Conservation (phyloP, 164 flowering plant species). For the Magnolia kwangsiensis region DNA sequence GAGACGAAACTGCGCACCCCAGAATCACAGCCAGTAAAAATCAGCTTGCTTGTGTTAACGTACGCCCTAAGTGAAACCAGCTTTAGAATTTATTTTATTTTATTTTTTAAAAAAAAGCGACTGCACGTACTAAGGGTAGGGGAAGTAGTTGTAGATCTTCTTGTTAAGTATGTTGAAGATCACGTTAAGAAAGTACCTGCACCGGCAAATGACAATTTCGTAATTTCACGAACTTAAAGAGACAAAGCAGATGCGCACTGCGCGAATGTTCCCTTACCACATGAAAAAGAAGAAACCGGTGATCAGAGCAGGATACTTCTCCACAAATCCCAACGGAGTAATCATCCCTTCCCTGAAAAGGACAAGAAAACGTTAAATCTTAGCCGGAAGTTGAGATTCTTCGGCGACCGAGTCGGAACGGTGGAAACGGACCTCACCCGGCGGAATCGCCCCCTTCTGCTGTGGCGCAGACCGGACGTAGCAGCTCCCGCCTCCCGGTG, state of each 20-base stretch:
- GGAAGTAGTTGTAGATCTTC: conserved; percentile 98
- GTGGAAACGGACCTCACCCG: conserved; percentile 89
- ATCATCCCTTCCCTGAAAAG: conserved; percentile 51
- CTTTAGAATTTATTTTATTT: not conserved
- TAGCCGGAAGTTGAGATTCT: conserved; percentile 15
- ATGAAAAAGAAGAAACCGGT: conserved; percentile 98
- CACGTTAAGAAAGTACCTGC: conserved; percentile 93
- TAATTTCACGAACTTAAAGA: not conserved
- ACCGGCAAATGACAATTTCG: not conserved
- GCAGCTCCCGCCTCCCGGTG: conserved; percentile 24
- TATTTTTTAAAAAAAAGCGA: not conserved
- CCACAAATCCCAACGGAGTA: conserved; percentile 57
- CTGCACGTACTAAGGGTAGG: conserved; percentile 84
- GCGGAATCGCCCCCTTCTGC: conserved; percentile 71
- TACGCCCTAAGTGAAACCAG: not conserved
- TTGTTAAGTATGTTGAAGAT: conserved; percentile 97
- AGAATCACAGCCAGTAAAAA: not conserved
- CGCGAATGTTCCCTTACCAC: conserved; percentile 47
- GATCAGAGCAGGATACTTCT: conserved; percentile 71
- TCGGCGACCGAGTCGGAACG: conserved; percentile 22
- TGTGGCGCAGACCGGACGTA: conserved; percentile 44
- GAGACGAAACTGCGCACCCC: conserved; percentile 74
- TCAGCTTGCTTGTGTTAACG: conserved; percentile 1
- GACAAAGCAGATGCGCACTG: not conserved
- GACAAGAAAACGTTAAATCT: conserved; percentile 14